Evolutionary conservation across 1,284 basidiomycete genomes (phyloP).

Genomic region (Cystobasidiaceae sp.): DNA sequence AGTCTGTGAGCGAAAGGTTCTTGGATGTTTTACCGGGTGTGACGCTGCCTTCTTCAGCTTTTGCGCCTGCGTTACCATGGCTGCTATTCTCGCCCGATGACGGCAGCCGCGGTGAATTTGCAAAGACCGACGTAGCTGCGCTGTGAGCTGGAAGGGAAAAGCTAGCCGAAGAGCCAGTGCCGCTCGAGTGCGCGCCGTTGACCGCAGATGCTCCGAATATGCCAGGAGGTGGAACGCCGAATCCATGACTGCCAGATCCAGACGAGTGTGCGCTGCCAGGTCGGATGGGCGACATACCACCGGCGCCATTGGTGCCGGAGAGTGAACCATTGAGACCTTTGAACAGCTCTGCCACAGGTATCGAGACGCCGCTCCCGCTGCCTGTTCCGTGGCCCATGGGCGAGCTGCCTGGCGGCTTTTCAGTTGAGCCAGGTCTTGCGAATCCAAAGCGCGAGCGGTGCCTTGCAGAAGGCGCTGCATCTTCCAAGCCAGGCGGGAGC

Average conservation of each 20-base stretch:
- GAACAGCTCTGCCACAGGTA: constrained; percentile 20
- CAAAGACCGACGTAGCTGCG: not conserved
- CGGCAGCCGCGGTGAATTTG: not conserved
- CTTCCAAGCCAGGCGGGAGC: constrained; percentile 3
- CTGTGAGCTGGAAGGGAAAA: not conserved
- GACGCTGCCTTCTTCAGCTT: not conserved
- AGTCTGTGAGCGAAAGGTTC: constrained; percentile 15
- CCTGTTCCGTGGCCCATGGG: not conserved
- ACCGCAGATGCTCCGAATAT: not conserved
- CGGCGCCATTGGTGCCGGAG: not conserved
- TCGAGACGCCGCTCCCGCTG: not conserved
- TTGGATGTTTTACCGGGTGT: not conserved
- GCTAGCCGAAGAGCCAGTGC: not conserved
- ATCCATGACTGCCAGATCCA: not conserved
- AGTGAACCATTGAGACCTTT: constrained; percentile 10
- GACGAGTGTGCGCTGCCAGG: constrained; percentile 17
- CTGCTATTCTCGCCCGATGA: not conserved
- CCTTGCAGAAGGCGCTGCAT: not conserved
- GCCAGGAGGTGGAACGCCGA: constrained; percentile 11
- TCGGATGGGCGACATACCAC: constrained; percentile 3
- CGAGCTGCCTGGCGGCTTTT: not conserved
- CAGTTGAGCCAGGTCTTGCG: constrained; percentile 18
- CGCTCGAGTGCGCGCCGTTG: not conserved
- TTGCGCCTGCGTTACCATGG: not conserved
- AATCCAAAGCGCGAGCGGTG: constrained; percentile 28